Evolutionary conservation across 352 stramenopile species (phyloP), one percentile per base, ranked within the genome.

Genomic region (Pythium biforme): DNA sequence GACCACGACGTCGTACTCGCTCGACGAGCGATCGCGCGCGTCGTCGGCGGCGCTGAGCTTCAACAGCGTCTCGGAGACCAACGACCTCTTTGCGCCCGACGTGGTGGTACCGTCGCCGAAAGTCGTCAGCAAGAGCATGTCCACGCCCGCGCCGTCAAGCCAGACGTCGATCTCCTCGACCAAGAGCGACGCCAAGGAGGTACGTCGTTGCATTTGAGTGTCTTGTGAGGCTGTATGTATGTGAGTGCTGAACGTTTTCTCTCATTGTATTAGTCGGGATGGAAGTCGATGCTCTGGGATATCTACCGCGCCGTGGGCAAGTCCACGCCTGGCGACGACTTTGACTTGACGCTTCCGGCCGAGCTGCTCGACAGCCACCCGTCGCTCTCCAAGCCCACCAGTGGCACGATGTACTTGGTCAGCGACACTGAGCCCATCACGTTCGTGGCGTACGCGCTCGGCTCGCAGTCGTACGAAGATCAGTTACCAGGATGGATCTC

Each of bases 371-470:
- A 77, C 37, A 95, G 96, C 4, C 79, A 97, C 58, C 92, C 94
- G 20, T 86, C 87, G 20, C 76, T 99, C 23, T 86, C 91, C 37
- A 79, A 84, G 40, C 94, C 92, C 46, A 89, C 94, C 45, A 90
- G 92, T 6, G 31, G 26, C 26, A 19, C 29, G 39, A 81, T 98
- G 7, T 86, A 98, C 23, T 79, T 96, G 27, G 96, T 99, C 15
- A 88, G 97, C 70, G 95, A 99, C 56, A 80, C 95, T 20, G 81
- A 96, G 62, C 91, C 92, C 1, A 97, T 97, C 47, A 98, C 95
- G 23, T 96, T 90, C 11, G 96, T 98, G 64, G 95, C 97, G 20
- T 98, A 98, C 66, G 96, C 95, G 20, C 79, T 99, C 46, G 88
- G 90, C 7, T 98, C 95, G 9, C 79, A 88, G 56, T 87, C 97